Conservation (phyloP, 345 rosid species). For the Gossypium raimondii region DNA sequence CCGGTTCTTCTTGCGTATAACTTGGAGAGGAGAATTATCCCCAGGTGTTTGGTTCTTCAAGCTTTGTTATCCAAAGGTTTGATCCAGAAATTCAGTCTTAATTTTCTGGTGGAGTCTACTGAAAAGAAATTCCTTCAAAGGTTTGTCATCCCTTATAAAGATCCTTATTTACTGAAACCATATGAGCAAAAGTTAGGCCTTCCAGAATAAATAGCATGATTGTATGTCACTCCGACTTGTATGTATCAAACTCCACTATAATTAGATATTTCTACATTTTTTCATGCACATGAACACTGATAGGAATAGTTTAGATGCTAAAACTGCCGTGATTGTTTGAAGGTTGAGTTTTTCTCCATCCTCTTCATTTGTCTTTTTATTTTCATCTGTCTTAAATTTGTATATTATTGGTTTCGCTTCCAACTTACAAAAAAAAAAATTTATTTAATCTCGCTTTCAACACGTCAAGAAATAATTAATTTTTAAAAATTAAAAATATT, state of each 20-base stretch:
- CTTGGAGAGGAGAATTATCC: slow-evolving; percentile 1
- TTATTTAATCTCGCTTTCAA: too few relatives aligned
- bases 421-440: too few relatives aligned
- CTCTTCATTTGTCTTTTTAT: too few relatives aligned
- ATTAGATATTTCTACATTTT: too few relatives aligned
- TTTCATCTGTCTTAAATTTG: too few relatives aligned
- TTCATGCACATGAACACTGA: too few relatives aligned
- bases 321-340: not conserved
- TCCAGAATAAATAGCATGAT: not conserved
- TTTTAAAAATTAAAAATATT: too few relatives aligned
- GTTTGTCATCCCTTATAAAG: not conserved
- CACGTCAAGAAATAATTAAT: too few relatives aligned
- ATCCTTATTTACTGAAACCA: not conserved
- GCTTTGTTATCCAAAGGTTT: not conserved
- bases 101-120: not conserved
- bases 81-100: not conserved
- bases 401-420: too few relatives aligned
- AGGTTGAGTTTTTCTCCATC: not conserved
- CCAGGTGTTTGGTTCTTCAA: not conserved
- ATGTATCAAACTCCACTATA: not conserved
- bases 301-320: not conserved
- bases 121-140: not conserved
- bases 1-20: not conserved
- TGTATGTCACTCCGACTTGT: not conserved
- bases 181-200: not conserved